Evolutionary conservation across 1,139 yeast species (phyloP), one percentile per base, ranked within the genome.

Genomic region (Yamadazyma diddensiae): DNA sequence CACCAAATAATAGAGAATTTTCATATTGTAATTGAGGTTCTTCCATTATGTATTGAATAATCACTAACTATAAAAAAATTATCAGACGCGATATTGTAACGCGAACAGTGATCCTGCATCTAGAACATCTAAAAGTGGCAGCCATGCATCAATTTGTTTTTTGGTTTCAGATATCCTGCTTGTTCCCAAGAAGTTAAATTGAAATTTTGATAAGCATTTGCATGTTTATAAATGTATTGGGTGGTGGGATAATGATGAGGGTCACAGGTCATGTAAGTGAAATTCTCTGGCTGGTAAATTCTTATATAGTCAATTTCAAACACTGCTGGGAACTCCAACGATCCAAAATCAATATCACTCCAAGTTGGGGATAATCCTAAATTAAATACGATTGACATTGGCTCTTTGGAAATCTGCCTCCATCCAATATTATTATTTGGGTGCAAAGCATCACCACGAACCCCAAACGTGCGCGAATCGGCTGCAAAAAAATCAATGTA

Each of bases 341-440:
- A 42, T 2, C 44, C 49, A 42, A 48, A 49, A 36, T 55, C 53
- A 7, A 58, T 42, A 12, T 42, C 37, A 24, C 51, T 50, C 63
- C 63, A 58, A 12, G 50, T 45, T 33, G 43, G 48, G 4, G 62
- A 55, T 17, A 58, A 38, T 14, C 59, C 63, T 38, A 58, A 39
- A 32, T 58, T 58, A 39, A 58, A 43, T 12, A 58, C 39, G 12
- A 57, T 26, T 3, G 59, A 38, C 63, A 58, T 58, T 10, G 63
- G 63, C 33, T 58, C 63, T 34, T 47, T 52, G 20, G 57, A 31
- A 9, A 58, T 46, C 20, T 49, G 52, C 24, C 63, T 47, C 52
- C 51, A 52, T 3, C 59, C 61, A n/a, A 56, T 41, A 33, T 46
- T 45, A 5, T 52, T 50, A 18, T 43, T 41, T 10, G 62, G 60